Percentiles rank a stretch among this genome's conserved stretches.
Conservation (phyloP, 148 eudicot species). For the Amaranthus palmeri region DNA sequence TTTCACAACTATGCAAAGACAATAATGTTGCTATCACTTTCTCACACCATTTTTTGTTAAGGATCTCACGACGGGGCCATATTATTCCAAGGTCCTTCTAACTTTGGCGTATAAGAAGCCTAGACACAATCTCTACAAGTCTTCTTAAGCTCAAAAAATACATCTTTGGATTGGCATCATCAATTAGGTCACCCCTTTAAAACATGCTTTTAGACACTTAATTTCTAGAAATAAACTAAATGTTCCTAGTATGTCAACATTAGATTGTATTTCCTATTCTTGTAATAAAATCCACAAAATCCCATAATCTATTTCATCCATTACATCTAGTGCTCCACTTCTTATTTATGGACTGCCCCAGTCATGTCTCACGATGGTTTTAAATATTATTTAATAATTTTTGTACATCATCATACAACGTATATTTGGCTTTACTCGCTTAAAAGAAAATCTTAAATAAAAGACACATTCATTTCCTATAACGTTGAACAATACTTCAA, state of each 20-base stretch:
- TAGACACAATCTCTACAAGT: neutral
- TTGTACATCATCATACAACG: neutral
- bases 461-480: neutral
- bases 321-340: neutral
- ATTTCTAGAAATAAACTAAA: neutral
- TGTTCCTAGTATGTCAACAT: neutral
- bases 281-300: neutral
- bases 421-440: neutral
- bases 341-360: neutral
- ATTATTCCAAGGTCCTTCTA: neutral
- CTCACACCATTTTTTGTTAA: too few species aligned
- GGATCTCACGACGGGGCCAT: conserved; percentile 1
- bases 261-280: neutral
- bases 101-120: neutral
- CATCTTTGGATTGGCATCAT: neutral
- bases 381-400: neutral
- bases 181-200: neutral
- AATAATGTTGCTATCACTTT: too few species aligned
- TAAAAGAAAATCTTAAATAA: neutral
- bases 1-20: too few species aligned
- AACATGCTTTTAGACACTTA: neutral
- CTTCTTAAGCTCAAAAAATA: neutral
- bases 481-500: neutral
- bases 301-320: neutral
- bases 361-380: neutral